Evolutionary conservation across 2,329 filamentous ascomycete species (phyloP).

Genomic region (Aspergillus sp.): DNA sequence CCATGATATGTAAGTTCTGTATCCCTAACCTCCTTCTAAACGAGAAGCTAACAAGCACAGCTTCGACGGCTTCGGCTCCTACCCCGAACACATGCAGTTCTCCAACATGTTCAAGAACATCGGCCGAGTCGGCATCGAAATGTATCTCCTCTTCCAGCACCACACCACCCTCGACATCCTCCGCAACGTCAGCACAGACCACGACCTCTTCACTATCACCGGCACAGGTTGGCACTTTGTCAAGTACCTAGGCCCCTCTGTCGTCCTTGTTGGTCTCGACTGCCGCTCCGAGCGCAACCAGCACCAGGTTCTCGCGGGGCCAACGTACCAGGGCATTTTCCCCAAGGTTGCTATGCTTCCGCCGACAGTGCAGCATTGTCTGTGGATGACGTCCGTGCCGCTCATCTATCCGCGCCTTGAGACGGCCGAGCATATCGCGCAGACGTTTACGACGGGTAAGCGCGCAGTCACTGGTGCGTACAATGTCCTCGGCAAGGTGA

Average conservation of each 20-base stretch:
- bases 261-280: slow-evolving; percentile 88
- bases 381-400: slow-evolving; percentile 94
- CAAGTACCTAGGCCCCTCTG: slow-evolving; percentile 90
- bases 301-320: slow-evolving; percentile 89
- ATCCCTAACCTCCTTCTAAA: not conserved
- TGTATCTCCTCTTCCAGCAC: slow-evolving; percentile 98
- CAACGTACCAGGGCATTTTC: slow-evolving; percentile 96
- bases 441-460: slow-evolving; percentile 92
- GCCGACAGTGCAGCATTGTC: slow-evolving; percentile 91
- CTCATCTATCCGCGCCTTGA: slow-evolving; percentile 90
- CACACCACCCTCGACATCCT: slow-evolving; percentile 95
- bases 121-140: slow-evolving; percentile 90
- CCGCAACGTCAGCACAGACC: slow-evolving; percentile 83
- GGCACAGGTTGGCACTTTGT: slow-evolving; percentile 99
- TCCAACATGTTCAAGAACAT: slow-evolving; percentile 99
- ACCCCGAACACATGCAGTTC: slow-evolving; percentile 97
- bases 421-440: slow-evolving; percentile 85
- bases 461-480: slow-evolving; percentile 96
- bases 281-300: slow-evolving; percentile 90
- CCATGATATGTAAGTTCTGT: slow-evolving; percentile 84
- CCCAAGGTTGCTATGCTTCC: slow-evolving; percentile 91
- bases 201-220: slow-evolving; percentile 93
- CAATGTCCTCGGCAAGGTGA: slow-evolving; percentile 93
- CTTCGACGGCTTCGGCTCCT: slow-evolving; percentile 96
- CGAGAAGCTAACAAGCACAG: slow-evolving; percentile 51